Base-by-base conservation (phyloP, 2,329 filamentous ascomycete species). In the Bipolaris oryzae region DNA sequence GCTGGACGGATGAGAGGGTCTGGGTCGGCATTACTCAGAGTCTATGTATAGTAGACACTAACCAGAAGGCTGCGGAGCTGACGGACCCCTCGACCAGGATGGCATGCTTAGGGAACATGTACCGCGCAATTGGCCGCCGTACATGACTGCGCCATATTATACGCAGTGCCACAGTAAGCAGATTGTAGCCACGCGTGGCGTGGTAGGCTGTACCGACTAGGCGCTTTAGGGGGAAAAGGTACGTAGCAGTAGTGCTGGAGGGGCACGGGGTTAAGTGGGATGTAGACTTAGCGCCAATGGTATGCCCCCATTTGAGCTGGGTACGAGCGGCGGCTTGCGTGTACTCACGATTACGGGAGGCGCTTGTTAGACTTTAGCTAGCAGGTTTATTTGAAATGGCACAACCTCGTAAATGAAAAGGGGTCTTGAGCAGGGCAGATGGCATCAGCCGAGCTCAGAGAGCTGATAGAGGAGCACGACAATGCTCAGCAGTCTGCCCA, bases 1-100 rank as follows among this genome's bases (percentile, higher is more conserved):
- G 54, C 55, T 76, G 46, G 73, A 67, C 33, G 55, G 45, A 21
- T 55, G 41, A 46, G 15, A 2, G 34, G 1, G 21, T 15, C 2
- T 38, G 7, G 10, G 39, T 6, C 6, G 39, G 21, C 15, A 25
- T 25, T 42, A 13, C 39, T 25, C 15, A 42, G 15, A 25, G 13
- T 25, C 21, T 42, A 16, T 7, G 20, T 20, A 23, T 25, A 31
- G 28, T 31, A 31, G 28, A 10, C 28, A 31, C 28, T 31, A 31
- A 31, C 20, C 13, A 25, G 39, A 7, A 42, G 21, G 21, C 15
- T 20, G 28, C 13, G 38, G 28, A 16, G n/a, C 38, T 20, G 16
- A 41, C 41, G 43, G 46, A 15, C 3, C 13, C 9, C n/a, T 42
- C 39, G 15, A 16, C 13, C 18, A 21, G 16, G 7, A 31, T 10